Base-by-base conservation (phyloP, 352 stramenopile genomes). In the Pythium monospermum region DNA sequence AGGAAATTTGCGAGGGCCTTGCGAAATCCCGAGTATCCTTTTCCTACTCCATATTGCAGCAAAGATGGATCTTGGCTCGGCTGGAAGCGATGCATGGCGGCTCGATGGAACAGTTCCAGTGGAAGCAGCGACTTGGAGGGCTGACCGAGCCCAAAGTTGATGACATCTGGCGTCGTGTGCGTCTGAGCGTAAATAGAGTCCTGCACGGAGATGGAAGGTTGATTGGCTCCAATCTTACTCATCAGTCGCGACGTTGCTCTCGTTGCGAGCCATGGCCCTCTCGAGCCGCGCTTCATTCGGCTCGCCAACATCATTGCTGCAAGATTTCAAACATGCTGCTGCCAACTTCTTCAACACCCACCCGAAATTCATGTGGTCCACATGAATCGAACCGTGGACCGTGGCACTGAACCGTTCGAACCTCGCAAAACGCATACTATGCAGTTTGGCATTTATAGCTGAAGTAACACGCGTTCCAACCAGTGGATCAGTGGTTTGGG, bases 131-230 rank as follows among this genome's bases (percentile, higher is more conserved):
- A 73, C 30, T 67, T 64, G 8, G 85, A 85, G 46, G 85, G 85
- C 61, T 93, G 83, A 0, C 85, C 85, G n/a, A 95, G 59, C 0
- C 80, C 83, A 48, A 95, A 91, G 62, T 95, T 95, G 57, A 95
- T 82, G 39, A 87, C 58, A 23, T 65, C 58, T 18, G 66, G 65
- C 28, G 64, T 73, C 25, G 74, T 80, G 56, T 83, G 77, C 23
- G 75, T 83, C 52, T 89, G 77, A 27, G 71, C 77, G 43, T 86
- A 89, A 18, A 68, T 49, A 3, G 77, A 89, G n/a, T 73, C 68
- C 48, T 89, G 77, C 53, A 77, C 66, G 3, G 73, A 61, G 16
- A 66, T 61, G 6, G 35, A 37, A n/a, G n/a, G n/a, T n/a, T n/a
- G n/a, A n/a, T n/a, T n/a, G n/a, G n/a, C n/a, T n/a, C n/a, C n/a